These are phyloP conservation scores for Helicocarpus griseus DNA, from an alignment of 2,329 filamentous ascomycete species.

Conservation along the genomic window DNA sequence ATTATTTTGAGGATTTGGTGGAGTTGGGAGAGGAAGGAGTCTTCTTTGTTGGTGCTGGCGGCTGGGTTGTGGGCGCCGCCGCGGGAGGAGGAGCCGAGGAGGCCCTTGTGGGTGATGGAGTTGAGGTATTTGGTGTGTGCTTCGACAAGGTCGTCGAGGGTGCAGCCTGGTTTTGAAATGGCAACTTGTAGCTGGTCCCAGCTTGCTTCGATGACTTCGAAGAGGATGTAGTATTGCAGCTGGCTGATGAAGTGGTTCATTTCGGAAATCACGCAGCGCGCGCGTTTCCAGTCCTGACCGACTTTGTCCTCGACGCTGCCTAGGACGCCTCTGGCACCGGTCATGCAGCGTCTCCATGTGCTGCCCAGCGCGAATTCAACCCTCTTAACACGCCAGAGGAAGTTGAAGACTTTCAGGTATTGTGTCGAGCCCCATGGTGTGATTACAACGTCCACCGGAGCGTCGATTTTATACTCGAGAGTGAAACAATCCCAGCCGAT, in stretches of 20 bases:
- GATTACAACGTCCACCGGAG: conserved; percentile 92
- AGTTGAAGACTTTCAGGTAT: conserved; percentile 98
- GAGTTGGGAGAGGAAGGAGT: conserved; percentile 80
- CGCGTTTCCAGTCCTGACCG: conserved; percentile 76
- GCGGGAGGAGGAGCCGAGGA: conserved; percentile 59
- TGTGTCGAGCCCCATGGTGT: conserved; percentile 92
- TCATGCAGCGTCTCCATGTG: conserved; percentile 94
- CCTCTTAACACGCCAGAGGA: conserved; percentile 94
- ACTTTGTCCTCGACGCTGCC: conserved; percentile 65
- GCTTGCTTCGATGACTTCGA: conserved; percentile 93
- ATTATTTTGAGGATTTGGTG: conserved; percentile 89
- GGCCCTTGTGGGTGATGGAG: conserved; percentile 89
- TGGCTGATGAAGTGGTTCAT: conserved; percentile 99
- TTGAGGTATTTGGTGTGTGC: conserved; percentile 87
- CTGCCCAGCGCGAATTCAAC: conserved; percentile 89
- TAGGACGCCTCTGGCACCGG: conserved; percentile 82
- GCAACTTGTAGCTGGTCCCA: conserved; percentile 84
- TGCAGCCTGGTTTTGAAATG: conserved; percentile 75
- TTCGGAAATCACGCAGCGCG: conserved; percentile 79
- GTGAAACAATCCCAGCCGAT: conserved; percentile 99
- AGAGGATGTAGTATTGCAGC: conserved; percentile 96
- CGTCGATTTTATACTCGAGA: conserved; percentile 95
- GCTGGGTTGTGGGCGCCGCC: conserved; percentile 23
- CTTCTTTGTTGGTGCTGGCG: conserved; percentile 48
- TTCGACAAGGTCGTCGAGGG: conserved; percentile 86